Conservation (phyloP, 192 early-diverging fungal species). For the Lobosporangium transversale region DNA sequence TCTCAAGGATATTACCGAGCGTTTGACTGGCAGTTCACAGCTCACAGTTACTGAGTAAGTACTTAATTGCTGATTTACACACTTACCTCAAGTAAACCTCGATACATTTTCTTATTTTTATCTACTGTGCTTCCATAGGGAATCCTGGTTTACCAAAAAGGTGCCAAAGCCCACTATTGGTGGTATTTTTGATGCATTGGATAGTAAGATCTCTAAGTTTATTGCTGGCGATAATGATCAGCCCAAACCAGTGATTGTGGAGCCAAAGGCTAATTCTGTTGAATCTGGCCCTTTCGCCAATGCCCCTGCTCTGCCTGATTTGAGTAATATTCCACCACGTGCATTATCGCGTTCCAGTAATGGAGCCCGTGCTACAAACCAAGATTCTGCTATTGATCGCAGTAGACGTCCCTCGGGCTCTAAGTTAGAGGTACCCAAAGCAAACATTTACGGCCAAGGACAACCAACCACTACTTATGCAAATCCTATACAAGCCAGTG, state of each 20-base stretch:
- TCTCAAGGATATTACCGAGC: constrained; percentile 78
- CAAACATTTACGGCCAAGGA: constrained; percentile 12
- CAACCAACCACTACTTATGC: not conserved
- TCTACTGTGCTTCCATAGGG: constrained; percentile 24
- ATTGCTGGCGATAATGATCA: constrained; percentile 65
- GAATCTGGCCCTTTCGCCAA: constrained; percentile 45
- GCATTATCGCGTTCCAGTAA: constrained; percentile 34
- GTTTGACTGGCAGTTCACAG: constrained; percentile 59
- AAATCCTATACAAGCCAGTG: not conserved
- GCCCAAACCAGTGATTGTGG: constrained; percentile 34
- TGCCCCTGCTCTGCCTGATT: constrained; percentile 35
- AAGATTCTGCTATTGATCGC: not conserved
- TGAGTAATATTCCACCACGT: constrained; percentile 32
- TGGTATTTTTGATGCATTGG: constrained; percentile 66
- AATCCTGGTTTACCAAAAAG: constrained; percentile 54
- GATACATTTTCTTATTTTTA: not conserved
- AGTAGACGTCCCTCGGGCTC: constrained; percentile 25
- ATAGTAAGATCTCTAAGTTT: constrained; percentile 68
- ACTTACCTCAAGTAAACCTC: not conserved
- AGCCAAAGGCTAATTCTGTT: constrained; percentile 29
- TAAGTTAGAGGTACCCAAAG: constrained; percentile 28
- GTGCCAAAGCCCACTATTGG: constrained; percentile 65
- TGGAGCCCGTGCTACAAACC: not conserved
- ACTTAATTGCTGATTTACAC: not conserved
- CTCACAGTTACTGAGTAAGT: constrained; percentile 34